Base-by-base conservation (phyloP, 1,139 yeast genomes). In the Blastobotrys ciferrii region DNA sequence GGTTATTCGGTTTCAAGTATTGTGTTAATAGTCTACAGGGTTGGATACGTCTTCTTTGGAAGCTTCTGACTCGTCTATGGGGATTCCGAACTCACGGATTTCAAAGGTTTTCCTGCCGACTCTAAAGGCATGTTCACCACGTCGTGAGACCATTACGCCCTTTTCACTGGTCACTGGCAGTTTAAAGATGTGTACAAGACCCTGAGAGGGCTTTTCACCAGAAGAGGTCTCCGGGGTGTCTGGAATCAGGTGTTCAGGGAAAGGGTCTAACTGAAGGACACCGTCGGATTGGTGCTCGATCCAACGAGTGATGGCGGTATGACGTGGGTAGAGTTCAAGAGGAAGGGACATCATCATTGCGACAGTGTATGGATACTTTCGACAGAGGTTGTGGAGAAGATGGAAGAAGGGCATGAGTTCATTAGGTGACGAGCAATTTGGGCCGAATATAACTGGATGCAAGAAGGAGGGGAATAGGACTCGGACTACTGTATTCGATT, bases 1-100 rank as follows among this genome's bases (percentile, higher is more conserved):
- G n/a, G n/a, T n/a, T n/a, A n/a, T n/a, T n/a, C n/a, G n/a, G n/a
- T n/a, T n/a, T n/a, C n/a, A 23, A 23, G 28, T 9, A 9, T 23
- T 23, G 28, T 11, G 6, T 18, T 38, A 47, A 37, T 42, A 47
- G 23, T 47, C 50, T 15, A 48, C 42, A 4, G 45, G 45, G 19
- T 41, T 42, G n/a, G 42, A 30, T 38, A 19, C 25, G 28, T 33
- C 32, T 13, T 47, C 46, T n/a, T 71, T 77, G 9, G 28, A 9
- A 31, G 71, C 76, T 14, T 76, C 84, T 32, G 77, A 81, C 49
- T 82, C 89, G 52, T 87, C 97, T 1, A 92, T 95, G 0, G 98
- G 98, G 42, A 92, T 92, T 19, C 95, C 87, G 95, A 96, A 91
- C 61, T 82, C 87, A 56, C 86, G 91, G 51, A 91, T 84, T 60